Conservation (phyloP, 768 basidiomycete genomes). For the Macrolepiota albuminosa region DNA sequence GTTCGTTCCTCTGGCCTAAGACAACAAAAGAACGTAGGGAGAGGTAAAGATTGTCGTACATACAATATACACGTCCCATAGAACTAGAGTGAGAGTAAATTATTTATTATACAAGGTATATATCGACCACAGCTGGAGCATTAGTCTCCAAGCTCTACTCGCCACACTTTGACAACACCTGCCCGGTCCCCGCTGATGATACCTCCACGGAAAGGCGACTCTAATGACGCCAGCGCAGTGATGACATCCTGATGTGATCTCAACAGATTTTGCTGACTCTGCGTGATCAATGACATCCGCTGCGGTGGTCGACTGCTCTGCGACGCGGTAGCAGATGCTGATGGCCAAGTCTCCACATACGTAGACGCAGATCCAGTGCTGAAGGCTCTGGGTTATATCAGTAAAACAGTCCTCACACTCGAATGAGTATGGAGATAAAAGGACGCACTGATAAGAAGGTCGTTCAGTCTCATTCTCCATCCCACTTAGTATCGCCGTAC, state of each 20-base stretch:
- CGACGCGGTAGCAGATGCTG: slow-evolving; percentile 33
- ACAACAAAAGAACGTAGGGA: not conserved
- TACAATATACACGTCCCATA: not conserved
- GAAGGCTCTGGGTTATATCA: slow-evolving; percentile 22
- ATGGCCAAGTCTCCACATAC: slow-evolving; percentile 63
- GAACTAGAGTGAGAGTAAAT: not conserved
- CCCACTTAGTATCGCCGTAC: slow-evolving; percentile 77
- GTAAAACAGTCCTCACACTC: not conserved
- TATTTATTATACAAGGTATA: not conserved
- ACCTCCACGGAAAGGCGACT: slow-evolving; percentile 89
- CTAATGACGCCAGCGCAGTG: slow-evolving; percentile 79
- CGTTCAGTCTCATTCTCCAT: slow-evolving; percentile 70
- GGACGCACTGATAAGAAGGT: slow-evolving; percentile 70
- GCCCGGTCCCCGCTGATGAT: slow-evolving; percentile 89
- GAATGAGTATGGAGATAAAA: not conserved
- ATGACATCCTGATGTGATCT: slow-evolving; percentile 90
- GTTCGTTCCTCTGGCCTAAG: not conserved
- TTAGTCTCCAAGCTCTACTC: slow-evolving; percentile 52
- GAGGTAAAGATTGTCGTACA: not conserved
- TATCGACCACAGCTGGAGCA: not conserved
- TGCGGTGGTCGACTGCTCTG: slow-evolving; percentile 67
- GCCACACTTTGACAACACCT: slow-evolving; percentile 90
- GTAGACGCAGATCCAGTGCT: slow-evolving; percentile 42
- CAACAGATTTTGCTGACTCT: slow-evolving; percentile 80
- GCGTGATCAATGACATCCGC: slow-evolving; percentile 71